Evolutionary conservation across 768 basidiomycete species (phyloP).

Genomic region (Agaricus subrufescens): DNA sequence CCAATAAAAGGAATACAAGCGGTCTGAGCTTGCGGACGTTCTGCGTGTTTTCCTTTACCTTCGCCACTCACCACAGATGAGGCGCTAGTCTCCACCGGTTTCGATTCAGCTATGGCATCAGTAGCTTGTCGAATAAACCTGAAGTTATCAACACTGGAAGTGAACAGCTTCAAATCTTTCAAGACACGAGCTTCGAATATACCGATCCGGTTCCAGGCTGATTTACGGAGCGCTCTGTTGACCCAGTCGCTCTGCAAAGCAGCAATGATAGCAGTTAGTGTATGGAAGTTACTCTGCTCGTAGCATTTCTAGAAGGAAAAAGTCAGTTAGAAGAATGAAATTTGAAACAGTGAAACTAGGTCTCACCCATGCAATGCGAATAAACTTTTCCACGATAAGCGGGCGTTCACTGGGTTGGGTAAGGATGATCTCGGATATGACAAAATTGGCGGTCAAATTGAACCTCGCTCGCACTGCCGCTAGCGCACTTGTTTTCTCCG

Average conservation of each 20-base stretch:
- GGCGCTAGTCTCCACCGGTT: conserved; percentile 50
- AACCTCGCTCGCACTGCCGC: conserved; percentile 76
- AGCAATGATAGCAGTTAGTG: conserved; percentile 73
- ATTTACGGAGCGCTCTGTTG: conserved; percentile 57
- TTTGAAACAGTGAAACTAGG: not conserved
- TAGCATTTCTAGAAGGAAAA: conserved; percentile 65
- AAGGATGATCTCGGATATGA: conserved; percentile 74
- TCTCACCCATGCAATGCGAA: conserved; percentile 82
- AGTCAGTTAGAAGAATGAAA: not conserved
- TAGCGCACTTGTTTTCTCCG: conserved; percentile 66
- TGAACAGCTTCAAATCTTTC: conserved; percentile 65
- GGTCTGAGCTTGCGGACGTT: conserved; percentile 36
- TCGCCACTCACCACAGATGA: conserved; percentile 47
- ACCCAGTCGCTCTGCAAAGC: conserved; percentile 73
- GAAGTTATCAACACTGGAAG: conserved; percentile 64
- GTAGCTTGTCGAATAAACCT: conserved; percentile 66
- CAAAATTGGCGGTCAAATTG: conserved; percentile 80
- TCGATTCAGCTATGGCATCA: conserved; percentile 59
- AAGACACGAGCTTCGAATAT: conserved; percentile 71
- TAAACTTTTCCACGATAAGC: conserved; percentile 69
- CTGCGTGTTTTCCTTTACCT: conserved; percentile 32
- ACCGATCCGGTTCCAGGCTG: conserved; percentile 58
- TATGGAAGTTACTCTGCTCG: conserved; percentile 69
- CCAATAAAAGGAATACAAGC: conserved; percentile 84
- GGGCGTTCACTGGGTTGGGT: conserved; percentile 64